Evolutionary conservation across 352 stramenopile species (phyloP).

Genomic region (Ochromonadaceae sp.): DNA sequence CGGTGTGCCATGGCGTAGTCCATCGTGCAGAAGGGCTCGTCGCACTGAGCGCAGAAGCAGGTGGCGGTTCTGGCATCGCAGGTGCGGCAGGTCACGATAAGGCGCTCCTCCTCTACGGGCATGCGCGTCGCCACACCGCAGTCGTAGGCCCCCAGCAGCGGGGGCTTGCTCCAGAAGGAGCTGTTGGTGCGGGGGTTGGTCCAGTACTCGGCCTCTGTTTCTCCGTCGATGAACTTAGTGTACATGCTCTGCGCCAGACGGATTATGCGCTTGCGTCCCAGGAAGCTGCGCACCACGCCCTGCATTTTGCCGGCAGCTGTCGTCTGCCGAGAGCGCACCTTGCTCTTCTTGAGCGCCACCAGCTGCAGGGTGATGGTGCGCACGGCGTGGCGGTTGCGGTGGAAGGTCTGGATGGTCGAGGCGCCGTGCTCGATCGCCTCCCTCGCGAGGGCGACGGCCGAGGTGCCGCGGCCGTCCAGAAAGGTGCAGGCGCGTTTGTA

Average conservation of each 20-base stretch:
- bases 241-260: conserved; percentile 1
- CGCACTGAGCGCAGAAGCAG: conserved; percentile 10
- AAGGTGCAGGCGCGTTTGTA: no score
- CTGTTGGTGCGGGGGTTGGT: neutral
- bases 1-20: neutral
- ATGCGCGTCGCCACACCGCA: conserved; percentile 4
- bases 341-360: neutral
- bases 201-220: conserved; percentile 3
- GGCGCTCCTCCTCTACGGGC: neutral
- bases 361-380: neutral
- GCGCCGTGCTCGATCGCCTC: neutral
- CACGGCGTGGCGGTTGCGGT: neutral
- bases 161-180: conserved; percentile 12
- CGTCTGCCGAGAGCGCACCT: neutral
- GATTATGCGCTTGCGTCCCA: neutral
- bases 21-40: neutral
- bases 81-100: neutral
- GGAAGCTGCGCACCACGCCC: neutral
- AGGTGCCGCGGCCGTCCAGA: no score
- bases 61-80: neutral
- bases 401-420: neutral
- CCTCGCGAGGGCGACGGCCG: no score
- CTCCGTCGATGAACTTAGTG: conserved; percentile 9
- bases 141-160: neutral
- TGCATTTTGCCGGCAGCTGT: neutral